These are phyloP conservation scores for Leccinum boreale DNA, from an alignment of 768 basidiomycete genomes.

Conservation along the genomic window DNA sequence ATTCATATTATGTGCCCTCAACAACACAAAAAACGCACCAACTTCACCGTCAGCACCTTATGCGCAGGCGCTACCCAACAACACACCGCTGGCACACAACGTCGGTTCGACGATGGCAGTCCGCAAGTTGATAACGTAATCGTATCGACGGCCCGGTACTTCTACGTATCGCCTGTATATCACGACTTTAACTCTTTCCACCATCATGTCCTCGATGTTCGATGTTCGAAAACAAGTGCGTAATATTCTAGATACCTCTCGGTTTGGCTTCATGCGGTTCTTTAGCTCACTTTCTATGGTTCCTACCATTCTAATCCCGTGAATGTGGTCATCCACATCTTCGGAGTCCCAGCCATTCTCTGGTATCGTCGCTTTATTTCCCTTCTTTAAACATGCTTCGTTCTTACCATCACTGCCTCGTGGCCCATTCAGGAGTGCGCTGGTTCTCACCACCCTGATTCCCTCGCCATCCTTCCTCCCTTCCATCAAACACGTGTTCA, in stretches of 20 bases:
- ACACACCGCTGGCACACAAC: no score
- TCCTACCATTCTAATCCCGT: constrained; percentile 83
- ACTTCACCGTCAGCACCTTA: no score
- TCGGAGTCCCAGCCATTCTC: constrained; percentile 79
- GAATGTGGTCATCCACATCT: constrained; percentile 82
- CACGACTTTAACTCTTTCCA: background rate
- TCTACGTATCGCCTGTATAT: no score
- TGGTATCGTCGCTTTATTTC: constrained; percentile 49
- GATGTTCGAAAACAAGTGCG: constrained; percentile 70
- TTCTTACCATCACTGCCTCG: constrained; percentile 3
- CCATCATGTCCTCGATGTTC: constrained; percentile 48
- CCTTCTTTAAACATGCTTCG: constrained; percentile 6
- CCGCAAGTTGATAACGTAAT: no score
- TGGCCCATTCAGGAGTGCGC: constrained; percentile 49
- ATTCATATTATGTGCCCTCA: no score
- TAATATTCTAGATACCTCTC: background rate
- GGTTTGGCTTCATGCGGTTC: constrained; percentile 5
- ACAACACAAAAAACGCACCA: no score
- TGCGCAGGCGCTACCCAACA: no score
- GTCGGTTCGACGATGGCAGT: no score
- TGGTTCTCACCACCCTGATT: constrained; percentile 49
- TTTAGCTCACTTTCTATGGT: constrained; percentile 87
- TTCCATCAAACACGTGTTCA: constrained; percentile 46
- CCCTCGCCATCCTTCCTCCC: constrained; percentile 58
- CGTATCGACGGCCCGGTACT: no score